Evolutionary conservation across 2,329 filamentous ascomycete genomes (phyloP).

Genomic region (Aspergillus sojae): DNA sequence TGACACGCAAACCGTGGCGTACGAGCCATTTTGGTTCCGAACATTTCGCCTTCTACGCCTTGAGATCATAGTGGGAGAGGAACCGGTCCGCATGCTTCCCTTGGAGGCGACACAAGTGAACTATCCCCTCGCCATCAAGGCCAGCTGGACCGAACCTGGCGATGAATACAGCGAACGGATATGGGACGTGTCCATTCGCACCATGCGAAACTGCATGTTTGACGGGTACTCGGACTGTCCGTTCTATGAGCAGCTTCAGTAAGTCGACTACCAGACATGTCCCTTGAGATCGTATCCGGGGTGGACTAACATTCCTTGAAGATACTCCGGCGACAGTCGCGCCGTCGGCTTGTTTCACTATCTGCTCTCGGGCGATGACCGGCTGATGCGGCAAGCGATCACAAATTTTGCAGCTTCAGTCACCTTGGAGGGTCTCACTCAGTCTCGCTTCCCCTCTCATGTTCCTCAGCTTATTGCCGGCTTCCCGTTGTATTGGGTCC

Average conservation of each 20-base stretch:
- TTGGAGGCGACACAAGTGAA: constrained; percentile 38
- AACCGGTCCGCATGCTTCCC: constrained; percentile 26
- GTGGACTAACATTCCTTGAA: constrained; percentile 7
- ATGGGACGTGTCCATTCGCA: constrained; percentile 37
- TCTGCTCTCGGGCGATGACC: constrained; percentile 35
- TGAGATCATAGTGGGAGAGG: constrained; percentile 28
- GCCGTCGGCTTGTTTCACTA: constrained; percentile 35
- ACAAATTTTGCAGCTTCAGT: constrained; percentile 34
- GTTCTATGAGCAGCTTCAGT: constrained; percentile 42
- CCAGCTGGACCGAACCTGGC: constrained; percentile 21
- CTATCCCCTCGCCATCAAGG: constrained; percentile 40
- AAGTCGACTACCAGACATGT: constrained; percentile 7
- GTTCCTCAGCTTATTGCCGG: constrained; percentile 32
- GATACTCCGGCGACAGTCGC: constrained; percentile 30
- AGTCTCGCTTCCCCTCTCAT: constrained; percentile 35
- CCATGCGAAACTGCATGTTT: constrained; percentile 40
- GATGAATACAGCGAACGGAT: constrained; percentile 23
- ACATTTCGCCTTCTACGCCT: constrained; percentile 42
- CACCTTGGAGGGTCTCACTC: constrained; percentile 31
- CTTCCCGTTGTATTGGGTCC: constrained; percentile 39
- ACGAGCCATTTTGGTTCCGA: constrained; percentile 48
- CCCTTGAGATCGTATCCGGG: background rate
- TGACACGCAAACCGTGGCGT: constrained; percentile 14
- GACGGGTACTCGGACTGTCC: constrained; percentile 41
- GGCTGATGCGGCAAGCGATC: constrained; percentile 36